Base-by-base conservation (phyloP, 164 flowering plant genomes). In the Paratinospora sagittata region DNA sequence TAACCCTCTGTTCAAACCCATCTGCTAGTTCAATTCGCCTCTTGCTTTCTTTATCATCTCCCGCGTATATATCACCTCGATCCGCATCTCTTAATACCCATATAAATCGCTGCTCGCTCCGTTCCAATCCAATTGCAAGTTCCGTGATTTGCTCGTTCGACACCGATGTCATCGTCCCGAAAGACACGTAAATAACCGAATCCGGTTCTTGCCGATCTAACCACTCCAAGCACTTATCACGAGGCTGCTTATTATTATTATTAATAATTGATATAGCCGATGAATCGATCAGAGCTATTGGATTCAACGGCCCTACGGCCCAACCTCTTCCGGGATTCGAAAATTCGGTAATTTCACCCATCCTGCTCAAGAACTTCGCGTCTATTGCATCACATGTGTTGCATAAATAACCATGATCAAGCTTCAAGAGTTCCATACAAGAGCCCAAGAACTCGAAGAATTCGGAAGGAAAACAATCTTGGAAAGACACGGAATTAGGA, bases 1-100 rank as follows among this genome's bases (percentile, higher is more conserved):
- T 13, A 3, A 63, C 37, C n/a, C 66, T 63, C 66, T 63, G n/a
- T 63, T 63, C 66, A 8, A 27, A 63, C 6, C 66, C 66, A 63
- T 63, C 66, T 23, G 66, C 39, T 0, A 63, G 21, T 27, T 63
- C 8, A 2, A 16, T 63, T 13, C 13, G 10, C 30, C 66, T 19
- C 9, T 17, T 63, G 17, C 24, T 63, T 27, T 36, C 17, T 27
- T 63, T n/a, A n/a, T n/a, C n/a, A n/a, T n/a, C n/a, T 23, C 33
- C 30, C 14, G 26, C 66, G 30, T 63, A 63, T 5, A 30, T 63
- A 33, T 30, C 66, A 12, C n/a, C 66, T 27, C 17, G 33, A 30
- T 63, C 66, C 8, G 66, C 36, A 8, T 63, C 39, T 30, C 37
- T 63, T 17, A 63, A 9, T 2, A 30, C 66, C 66, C 66, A 63